Conservation (phyloP, 2,329 filamentous ascomycete species). For the Penicillium sp. region DNA sequence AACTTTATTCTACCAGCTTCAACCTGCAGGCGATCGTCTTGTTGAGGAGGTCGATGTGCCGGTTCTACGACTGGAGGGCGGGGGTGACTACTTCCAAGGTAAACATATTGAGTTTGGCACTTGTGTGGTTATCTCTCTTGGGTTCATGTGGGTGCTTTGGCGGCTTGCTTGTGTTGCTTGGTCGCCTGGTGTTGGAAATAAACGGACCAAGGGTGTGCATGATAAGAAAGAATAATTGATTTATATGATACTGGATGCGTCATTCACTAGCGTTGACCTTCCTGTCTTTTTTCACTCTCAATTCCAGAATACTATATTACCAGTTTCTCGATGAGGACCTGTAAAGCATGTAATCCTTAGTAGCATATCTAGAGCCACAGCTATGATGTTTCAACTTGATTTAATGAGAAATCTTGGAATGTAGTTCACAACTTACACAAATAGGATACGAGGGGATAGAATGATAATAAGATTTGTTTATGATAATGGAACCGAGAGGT, state of each 20-base stretch:
- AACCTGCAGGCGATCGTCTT: constrained; percentile 51
- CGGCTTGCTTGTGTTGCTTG: constrained; percentile 47
- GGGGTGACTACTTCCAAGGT: constrained; percentile 39
- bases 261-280: not conserved
- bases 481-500: no score
- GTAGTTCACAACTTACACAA: not conserved
- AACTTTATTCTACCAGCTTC: constrained; percentile 80
- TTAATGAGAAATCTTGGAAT: not conserved
- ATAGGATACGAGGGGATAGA: not conserved
- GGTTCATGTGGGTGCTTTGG: constrained; percentile 69
- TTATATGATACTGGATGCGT: not conserved
- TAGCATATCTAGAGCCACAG: not conserved
- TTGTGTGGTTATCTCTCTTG: constrained; percentile 56
- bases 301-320: not conserved
- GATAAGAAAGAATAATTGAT: constrained; percentile 28
- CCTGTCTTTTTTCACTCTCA: not conserved
- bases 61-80: constrained; percentile 57
- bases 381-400: not conserved
- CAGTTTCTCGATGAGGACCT: not conserved
- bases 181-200: constrained; percentile 16
- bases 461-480: not conserved
- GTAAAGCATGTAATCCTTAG: not conserved
- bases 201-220: constrained; percentile 8
- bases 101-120: constrained; percentile 55
- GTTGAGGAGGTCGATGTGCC: constrained; percentile 61